Percentiles rank a stretch among this genome's conserved stretches.
These are phyloP conservation scores for Paragyromitra xinjiangensis DNA, from an alignment of 495 filamentous ascomycete species.

Conservation along the genomic window DNA sequence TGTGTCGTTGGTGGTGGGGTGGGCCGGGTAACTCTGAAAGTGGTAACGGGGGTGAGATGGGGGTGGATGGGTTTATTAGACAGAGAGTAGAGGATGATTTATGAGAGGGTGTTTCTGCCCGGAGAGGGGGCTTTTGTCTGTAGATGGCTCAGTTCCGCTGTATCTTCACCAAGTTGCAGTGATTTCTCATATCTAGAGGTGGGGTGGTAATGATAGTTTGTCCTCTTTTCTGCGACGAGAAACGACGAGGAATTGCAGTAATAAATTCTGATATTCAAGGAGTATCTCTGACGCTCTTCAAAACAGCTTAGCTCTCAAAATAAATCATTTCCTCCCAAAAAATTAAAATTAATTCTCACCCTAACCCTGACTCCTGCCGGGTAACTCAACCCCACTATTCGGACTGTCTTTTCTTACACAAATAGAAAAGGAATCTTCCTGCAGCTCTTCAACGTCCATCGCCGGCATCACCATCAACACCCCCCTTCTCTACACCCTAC, in stretches of 20 bases:
- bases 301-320: background rate
- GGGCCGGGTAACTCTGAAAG: background rate
- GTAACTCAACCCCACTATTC: constrained; percentile 21
- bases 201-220: background rate
- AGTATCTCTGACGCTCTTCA: background rate
- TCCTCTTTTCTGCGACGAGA: background rate
- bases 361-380: background rate
- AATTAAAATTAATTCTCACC: background rate
- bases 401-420: constrained; percentile 34
- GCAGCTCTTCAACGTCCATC: background rate
- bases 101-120: too few species aligned
- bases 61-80: background rate
- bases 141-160: too few species aligned
- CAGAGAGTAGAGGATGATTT: background rate
- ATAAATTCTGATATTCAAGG: background rate
- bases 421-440: background rate
- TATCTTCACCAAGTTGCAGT: background rate
- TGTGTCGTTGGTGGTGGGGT: background rate
- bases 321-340: background rate
- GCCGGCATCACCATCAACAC: background rate
- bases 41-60: background rate
- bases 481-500: background rate
- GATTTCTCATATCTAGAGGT: background rate
- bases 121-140: too few species aligned
- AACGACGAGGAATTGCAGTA: background rate